A percentile compares a stretch with the other conserved stretches of the same genome.
Evolutionary conservation across 225 moss, liverwort and hornwort genomes (phyloP).

Genomic region (Bryoerythrophyllum caledonicum): DNA sequence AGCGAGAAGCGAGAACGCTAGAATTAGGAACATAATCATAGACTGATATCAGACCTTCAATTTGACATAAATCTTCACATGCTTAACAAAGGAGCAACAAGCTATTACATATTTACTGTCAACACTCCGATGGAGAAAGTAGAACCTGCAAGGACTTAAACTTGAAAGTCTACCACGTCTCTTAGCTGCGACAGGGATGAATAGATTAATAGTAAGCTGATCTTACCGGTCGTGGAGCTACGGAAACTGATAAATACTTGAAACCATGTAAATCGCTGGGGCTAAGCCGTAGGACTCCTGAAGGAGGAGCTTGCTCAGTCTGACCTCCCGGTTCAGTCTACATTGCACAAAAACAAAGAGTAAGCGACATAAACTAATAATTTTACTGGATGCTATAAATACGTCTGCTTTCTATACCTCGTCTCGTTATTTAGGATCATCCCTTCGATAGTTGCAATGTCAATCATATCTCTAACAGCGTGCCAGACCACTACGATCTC

Average conservation of each 20-base stretch:
- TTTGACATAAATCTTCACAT: constrained; percentile 7
- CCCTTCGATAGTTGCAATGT: not conserved
- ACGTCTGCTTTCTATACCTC: not conserved
- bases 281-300: constrained; percentile 78
- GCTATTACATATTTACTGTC: constrained; percentile 1
- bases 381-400: not conserved
- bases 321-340: constrained; percentile 99
- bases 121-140: constrained; percentile 2
- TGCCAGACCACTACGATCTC: not conserved
- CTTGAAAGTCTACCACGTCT: not conserved
- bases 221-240: constrained; percentile 89
- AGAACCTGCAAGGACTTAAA: not conserved
- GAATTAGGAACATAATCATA: constrained; percentile 5
- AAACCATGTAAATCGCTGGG: constrained; percentile 74
- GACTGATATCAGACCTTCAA: constrained; percentile 2
- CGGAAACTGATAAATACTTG: constrained; percentile 83
- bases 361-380: constrained; percentile 1
- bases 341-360: constrained; percentile 25
- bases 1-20: constrained; percentile 15
- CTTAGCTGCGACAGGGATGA: constrained; percentile 14
- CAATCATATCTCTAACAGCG: not conserved
- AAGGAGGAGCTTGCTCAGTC: constrained; percentile 95
- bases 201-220: constrained; percentile 11
- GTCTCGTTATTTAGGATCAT: not conserved
- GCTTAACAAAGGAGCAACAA: constrained; percentile 12